Evolutionary conservation across 2,329 filamentous ascomycete species (phyloP), one percentile per base, ranked within the genome.

Genomic region (Thielaviopsis musarum): DNA sequence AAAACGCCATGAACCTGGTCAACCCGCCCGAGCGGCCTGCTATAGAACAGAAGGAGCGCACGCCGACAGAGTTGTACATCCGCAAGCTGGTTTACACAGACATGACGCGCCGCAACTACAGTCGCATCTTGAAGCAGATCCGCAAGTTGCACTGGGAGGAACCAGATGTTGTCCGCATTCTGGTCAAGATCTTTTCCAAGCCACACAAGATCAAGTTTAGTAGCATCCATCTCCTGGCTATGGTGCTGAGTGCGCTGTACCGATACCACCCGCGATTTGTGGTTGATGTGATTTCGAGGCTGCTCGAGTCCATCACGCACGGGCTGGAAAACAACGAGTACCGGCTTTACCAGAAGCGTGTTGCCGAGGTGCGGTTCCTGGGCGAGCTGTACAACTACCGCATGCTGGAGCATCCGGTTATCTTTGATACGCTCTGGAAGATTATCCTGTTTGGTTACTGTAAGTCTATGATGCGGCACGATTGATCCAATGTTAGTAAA

Each of bases 101-200:
- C 67, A 83, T 98, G 76, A 95, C 87, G 62, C 95, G 93, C 73
- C 85, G 91, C 61, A 95, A 91, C 64, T 88, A 96, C 65, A 90
- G 91, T 66, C 95, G 91, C 72, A 85, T 96, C 56, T 77, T 96
- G 63, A 95, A 95, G 72, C 89, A 95, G 65, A 87, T 98, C 64
- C 86, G 93, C 60, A 90, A 94, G 68, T 81, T 98, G 61, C 93
- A 98, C 67, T 98, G 93, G 93, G 93, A 98, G 71, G 93, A 98
- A 70, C 76, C 80, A 56, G 91, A 97, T 68, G 84, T 93, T 24
- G 86, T 91, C 48, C 74, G 77, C 28, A 83, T 91, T 56, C 73
- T 96, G 24, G 85, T 90, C 68, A 95, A 94, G 69, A 84, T 96
- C 52, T 98, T 97, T 69, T 89, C 90, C 57, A 96, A 95, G 69